A percentile compares a stretch with the other conserved stretches of the same genome.
Evolutionary conservation across 1,284 basidiomycete species (phyloP).

Genomic region (Cutaneotrichosporon dermatis): DNA sequence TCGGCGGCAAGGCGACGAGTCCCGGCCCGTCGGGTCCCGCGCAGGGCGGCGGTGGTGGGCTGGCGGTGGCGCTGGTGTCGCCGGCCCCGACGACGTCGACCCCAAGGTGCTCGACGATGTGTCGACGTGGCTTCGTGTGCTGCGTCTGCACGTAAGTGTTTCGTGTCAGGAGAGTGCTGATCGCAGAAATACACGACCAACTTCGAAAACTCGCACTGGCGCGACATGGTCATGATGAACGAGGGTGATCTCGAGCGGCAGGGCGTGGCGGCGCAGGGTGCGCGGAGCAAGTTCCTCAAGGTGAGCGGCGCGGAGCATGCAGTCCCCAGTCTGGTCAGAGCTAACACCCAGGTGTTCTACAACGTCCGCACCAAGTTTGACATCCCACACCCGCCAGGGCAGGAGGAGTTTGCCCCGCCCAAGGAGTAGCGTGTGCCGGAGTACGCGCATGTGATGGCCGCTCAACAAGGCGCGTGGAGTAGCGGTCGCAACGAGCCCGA

Average conservation of each 20-base stretch:
- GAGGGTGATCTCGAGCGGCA: constrained; percentile 84
- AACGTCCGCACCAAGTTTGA: constrained; percentile 47
- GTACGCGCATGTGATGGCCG: too few species aligned
- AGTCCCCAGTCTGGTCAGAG: too few species aligned
- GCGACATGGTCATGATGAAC: constrained; percentile 90
- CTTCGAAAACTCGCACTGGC: constrained; percentile 87
- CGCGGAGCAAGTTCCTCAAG: constrained; percentile 95
- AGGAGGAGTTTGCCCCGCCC: constrained; percentile 41
- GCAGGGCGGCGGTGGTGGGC: constrained; percentile 47
- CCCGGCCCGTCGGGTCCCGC: constrained; percentile 9
- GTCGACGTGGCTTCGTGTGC: constrained; percentile 83
- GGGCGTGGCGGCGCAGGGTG: constrained; percentile 92
- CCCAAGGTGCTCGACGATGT: constrained; percentile 80
- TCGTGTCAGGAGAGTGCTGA: background rate
- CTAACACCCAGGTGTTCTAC: constrained; percentile 42
- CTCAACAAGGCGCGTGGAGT: background rate
- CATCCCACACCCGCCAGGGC: constrained; percentile 46
- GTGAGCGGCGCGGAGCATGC: too few species aligned
- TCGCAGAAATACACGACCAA: constrained; percentile 87
- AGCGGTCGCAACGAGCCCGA: too few species aligned
- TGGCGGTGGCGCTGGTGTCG: constrained; percentile 54
- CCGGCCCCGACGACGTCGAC: constrained; percentile 80
- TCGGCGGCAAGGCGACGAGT: constrained; percentile 45
- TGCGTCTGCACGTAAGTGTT: constrained; percentile 72
- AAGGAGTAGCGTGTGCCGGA: background rate